phyloP scores from a whole-genome alignment of 306 rosid genomes.

The Malus fusca region DNA sequence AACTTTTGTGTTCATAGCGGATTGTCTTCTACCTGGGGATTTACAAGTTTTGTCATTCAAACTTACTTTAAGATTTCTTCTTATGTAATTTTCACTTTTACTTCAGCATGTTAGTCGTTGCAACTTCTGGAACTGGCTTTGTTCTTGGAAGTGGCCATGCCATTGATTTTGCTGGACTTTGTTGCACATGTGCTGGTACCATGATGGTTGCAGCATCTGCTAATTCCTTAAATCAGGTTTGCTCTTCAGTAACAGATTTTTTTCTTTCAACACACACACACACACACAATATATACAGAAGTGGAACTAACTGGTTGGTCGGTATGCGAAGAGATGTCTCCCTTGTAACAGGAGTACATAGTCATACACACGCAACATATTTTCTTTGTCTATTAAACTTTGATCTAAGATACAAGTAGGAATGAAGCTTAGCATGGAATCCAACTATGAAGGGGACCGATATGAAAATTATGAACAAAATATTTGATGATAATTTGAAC shows the following conservation, averaged over 20 bases:
- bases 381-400: background rate
- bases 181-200: conserved; percentile 85
- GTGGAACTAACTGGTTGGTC: no score
- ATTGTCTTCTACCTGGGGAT: background rate
- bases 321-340: no score
- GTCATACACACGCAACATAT: no score
- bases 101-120: conserved; percentile 84
- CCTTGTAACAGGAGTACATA: no score
- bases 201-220: conserved; percentile 99
- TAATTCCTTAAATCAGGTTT: conserved; percentile 84
- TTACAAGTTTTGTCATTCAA: background rate
- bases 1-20: background rate
- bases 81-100: background rate
- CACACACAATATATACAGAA: background rate
- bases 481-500: background rate
- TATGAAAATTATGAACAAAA: background rate
- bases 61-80: conserved; percentile 1
- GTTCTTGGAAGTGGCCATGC: conserved; percentile 74
- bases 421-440: background rate
- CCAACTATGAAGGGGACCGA: background rate
- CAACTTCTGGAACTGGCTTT: conserved; percentile 94
- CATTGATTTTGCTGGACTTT: conserved; percentile 55
- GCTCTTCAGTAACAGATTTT: background rate
- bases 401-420: background rate
- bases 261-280: background rate